phyloP scores from a whole-genome alignment of 2,329 filamentous ascomycete species.

The Albophoma yamanashiensis region DNA sequence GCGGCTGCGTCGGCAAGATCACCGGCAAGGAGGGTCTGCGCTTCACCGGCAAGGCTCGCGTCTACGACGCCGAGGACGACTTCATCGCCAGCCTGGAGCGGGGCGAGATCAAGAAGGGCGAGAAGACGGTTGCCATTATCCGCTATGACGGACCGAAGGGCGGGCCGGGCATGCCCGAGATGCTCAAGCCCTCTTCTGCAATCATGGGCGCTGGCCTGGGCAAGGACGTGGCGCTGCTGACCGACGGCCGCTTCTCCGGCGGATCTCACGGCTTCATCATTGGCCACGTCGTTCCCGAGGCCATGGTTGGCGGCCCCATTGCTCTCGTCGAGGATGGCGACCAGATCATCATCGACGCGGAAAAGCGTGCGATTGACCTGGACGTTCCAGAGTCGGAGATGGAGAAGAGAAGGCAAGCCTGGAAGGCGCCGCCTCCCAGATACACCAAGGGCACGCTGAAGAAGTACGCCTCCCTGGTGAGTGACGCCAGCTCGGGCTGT shows the following conservation, averaged over 20 bases:
- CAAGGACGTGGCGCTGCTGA: conserved; percentile 63
- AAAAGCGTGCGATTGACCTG: conserved; percentile 58
- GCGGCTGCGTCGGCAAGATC: conserved; percentile 85
- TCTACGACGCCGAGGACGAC: conserved; percentile 75
- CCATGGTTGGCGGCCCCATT: conserved; percentile 76
- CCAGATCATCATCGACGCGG: conserved; percentile 70
- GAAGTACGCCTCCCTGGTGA: conserved; percentile 56
- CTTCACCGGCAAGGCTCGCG: conserved; percentile 71
- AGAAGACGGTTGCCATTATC: conserved; percentile 85
- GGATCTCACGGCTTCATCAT: conserved; percentile 82
- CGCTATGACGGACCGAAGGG: conserved; percentile 91
- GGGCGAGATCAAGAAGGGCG: conserved; percentile 69
- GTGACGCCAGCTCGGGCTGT: conserved; percentile 48
- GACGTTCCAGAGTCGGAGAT: conserved; percentile 57
- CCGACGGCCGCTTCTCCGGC: conserved; percentile 68
- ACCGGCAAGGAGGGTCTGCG: conserved; percentile 84
- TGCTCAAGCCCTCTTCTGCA: conserved; percentile 83
- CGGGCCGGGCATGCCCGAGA: conserved; percentile 90
- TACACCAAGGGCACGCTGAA: conserved; percentile 55
- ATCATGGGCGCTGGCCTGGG: conserved; percentile 85
- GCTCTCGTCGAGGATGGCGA: conserved; percentile 75
- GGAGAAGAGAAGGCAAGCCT: conserved; percentile 42
- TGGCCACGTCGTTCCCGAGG: conserved; percentile 80
- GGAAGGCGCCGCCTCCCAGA: conserved; percentile 50
- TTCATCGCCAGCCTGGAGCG: conserved; percentile 69